Conservation (phyloP, 345 rosid genomes). For the Moricandia moricandioides region DNA sequence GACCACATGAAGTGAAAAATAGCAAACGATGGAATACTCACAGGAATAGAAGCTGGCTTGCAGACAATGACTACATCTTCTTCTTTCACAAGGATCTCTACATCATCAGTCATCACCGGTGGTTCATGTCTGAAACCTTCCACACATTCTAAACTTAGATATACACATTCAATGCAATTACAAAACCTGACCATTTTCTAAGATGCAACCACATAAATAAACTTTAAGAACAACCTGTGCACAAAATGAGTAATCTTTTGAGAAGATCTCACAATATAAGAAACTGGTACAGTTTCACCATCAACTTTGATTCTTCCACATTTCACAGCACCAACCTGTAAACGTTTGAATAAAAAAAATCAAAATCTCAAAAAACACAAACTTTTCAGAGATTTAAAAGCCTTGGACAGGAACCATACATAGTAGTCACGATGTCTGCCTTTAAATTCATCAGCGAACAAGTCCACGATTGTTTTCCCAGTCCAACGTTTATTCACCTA, state of each 20-base stretch:
- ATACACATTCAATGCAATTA: neutral
- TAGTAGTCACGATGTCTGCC: constrained; percentile 85
- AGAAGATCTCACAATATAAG: constrained; percentile 64
- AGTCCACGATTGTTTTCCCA: constrained; percentile 85
- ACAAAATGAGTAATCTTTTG: constrained; percentile 90
- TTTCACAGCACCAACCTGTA: constrained; percentile 76
- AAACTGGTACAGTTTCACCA: constrained; percentile 67
- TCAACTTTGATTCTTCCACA: constrained; percentile 84
- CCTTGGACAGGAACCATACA: constrained; percentile 36
- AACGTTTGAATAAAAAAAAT: neutral
- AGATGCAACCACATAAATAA: neutral
- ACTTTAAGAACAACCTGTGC: constrained; percentile 55
- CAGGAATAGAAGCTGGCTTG: constrained; percentile 86
- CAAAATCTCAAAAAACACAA: neutral
- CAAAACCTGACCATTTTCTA: neutral
- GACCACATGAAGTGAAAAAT: neutral
- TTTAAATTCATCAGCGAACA: constrained; percentile 81
- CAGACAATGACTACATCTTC: constrained; percentile 73
- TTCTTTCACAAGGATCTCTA: constrained; percentile 61
- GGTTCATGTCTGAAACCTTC: constrained; percentile 87
- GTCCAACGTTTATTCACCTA: constrained; percentile 91
- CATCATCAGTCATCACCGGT: constrained; percentile 61
- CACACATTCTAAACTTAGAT: constrained; percentile 26
- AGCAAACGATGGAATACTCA: constrained; percentile 38
- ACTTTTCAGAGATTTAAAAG: neutral